These are phyloP conservation scores for sweet orange (Citrus sinensis) DNA, from an alignment of 345 rosid species.

Conservation along the genomic window DVS_A1.0 CM039162.1:30352001-30352500, in stretches of 20 bases:
- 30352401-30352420: slow-evolving; percentile 64
- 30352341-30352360: slow-evolving; percentile 26
- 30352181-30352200: slow-evolving; percentile 66
- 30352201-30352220: slow-evolving; percentile 77
- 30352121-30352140: neutral
- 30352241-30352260: slow-evolving; percentile 79
- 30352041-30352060: neutral
- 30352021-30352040: neutral
- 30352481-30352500: slow-evolving; percentile 24
- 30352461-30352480: slow-evolving; percentile 99
- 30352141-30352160: neutral
- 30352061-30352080: neutral
- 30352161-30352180: neutral
- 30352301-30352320: slow-evolving; percentile 91
- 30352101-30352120: neutral
- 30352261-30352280: slow-evolving; percentile 65
- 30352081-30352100: neutral
- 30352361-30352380: slow-evolving; percentile 8
- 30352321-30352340: slow-evolving; percentile 47
- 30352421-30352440: slow-evolving; percentile 72
- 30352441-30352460: slow-evolving; percentile 84
- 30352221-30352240: slow-evolving; percentile 82
- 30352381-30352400: slow-evolving; percentile 79
- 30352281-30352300: slow-evolving; percentile 71
- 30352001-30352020: neutral